A percentile compares a stretch with the other conserved stretches of the same genome.
Conservation (phyloP, 441 rosid species). For the Jatropha podagrica region DNA sequence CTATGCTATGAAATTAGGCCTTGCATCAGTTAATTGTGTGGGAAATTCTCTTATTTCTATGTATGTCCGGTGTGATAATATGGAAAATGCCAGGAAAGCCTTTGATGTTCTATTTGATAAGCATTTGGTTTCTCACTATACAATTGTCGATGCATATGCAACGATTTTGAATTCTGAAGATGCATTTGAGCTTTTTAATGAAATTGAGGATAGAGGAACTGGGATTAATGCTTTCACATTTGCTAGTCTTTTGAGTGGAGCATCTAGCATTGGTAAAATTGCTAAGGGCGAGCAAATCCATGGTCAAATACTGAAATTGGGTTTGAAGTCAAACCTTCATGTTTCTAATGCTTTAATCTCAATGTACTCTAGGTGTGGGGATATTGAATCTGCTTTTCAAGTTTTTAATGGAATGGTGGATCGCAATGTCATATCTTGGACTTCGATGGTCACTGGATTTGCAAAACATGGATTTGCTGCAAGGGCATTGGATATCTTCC, state of each 20-base stretch:
- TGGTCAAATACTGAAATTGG: constrained; percentile 12
- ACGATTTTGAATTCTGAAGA: constrained; percentile 11
- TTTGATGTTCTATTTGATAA: constrained; percentile 57
- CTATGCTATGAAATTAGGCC: constrained; percentile 13
- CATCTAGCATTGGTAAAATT: constrained; percentile 19
- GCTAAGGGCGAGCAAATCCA: constrained; percentile 18
- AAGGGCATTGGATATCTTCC: background rate
- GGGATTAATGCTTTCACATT: constrained; percentile 9
- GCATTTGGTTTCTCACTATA: constrained; percentile 54
- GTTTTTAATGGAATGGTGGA: constrained; percentile 16
- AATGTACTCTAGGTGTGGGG: constrained; percentile 18
- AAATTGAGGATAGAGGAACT: constrained; percentile 15
- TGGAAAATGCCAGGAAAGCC: constrained; percentile 62
- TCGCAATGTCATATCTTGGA: background rate
- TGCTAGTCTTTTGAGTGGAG: constrained; percentile 21
- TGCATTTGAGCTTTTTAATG: constrained; percentile 17
- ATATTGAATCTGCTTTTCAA: constrained; percentile 17
- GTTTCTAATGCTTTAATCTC: constrained; percentile 17
- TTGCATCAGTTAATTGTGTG: constrained; percentile 16
- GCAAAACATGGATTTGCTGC: background rate
- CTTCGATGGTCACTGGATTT: background rate
- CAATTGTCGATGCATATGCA: constrained; percentile 35
- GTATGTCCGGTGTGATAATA: constrained; percentile 49
- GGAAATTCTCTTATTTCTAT: constrained; percentile 53
- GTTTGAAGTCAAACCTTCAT: background rate